Evolutionary conservation across 2,329 filamentous ascomycete species (phyloP).

Genomic region (Colletotrichum spaethianum): DNA sequence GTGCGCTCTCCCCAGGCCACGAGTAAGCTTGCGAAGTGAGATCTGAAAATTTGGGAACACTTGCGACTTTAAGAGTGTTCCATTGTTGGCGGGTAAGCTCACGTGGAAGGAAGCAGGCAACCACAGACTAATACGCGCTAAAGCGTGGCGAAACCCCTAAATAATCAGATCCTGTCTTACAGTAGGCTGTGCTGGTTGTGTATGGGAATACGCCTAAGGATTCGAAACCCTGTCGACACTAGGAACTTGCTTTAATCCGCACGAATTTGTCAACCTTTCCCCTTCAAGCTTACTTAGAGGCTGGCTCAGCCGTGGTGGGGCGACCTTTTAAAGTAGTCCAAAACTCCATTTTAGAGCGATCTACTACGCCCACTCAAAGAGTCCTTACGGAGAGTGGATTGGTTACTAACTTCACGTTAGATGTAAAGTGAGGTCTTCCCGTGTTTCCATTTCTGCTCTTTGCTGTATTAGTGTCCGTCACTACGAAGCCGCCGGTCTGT

Average conservation of each 20-base stretch:
- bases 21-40: neutral
- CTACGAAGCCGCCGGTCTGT: too few relatives aligned
- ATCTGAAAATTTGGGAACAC: neutral
- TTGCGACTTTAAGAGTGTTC: neutral
- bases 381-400: neutral
- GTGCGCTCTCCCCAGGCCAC: too few relatives aligned
- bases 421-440: too few relatives aligned
- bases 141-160: neutral
- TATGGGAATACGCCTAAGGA: neutral
- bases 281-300: neutral
- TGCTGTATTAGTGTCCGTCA: too few relatives aligned
- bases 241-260: neutral
- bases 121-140: neutral
- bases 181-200: neutral
- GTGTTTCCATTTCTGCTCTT: too few relatives aligned
- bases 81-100: neutral
- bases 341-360: neutral
- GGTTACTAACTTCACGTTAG: neutral
- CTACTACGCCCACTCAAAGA: neutral
- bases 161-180: neutral
- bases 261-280: neutral
- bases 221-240: neutral
- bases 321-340: too few relatives aligned
- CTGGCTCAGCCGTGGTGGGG: neutral
- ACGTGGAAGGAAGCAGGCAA: neutral